Percentiles rank a stretch among this genome's conserved stretches.
Evolutionary conservation across 2,329 filamentous ascomycete species (phyloP).

Genomic region (Ceratocystiopsis minuta): DNA sequence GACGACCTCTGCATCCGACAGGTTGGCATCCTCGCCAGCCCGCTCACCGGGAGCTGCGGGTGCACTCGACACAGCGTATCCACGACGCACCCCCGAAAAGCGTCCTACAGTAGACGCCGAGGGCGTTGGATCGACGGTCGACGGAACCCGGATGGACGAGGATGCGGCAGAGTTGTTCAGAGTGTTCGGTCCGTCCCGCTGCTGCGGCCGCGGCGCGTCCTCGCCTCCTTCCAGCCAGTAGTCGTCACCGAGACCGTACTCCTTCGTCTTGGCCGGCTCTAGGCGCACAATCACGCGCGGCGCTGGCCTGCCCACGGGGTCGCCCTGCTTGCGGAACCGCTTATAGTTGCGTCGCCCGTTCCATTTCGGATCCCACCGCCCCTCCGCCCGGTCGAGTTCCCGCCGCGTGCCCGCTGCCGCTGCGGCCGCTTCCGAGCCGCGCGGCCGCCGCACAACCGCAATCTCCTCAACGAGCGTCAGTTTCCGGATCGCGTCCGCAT

Average conservation of each 20-base stretch:
- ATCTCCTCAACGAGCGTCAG: conserved; percentile 65
- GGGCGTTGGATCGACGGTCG: too few species aligned
- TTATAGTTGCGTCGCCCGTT: conserved; percentile 96
- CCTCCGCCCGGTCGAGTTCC: conserved; percentile 33
- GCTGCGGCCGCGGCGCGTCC: too few species aligned
- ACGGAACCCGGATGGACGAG: too few species aligned
- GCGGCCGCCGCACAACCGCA: conserved; percentile 31
- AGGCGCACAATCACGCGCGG: conserved; percentile 47
- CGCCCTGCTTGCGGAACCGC: conserved; percentile 51
- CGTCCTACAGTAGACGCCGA: too few species aligned
- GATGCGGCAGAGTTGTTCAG: too few species aligned
- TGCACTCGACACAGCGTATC: too few species aligned
- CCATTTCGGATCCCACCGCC: conserved; percentile 74
- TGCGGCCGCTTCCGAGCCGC: neutral
- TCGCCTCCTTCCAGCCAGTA: conserved; percentile 49
- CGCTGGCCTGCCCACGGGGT: conserved; percentile 22
- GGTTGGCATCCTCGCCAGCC: too few species aligned
- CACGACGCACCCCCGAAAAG: too few species aligned
- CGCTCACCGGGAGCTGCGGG: too few species aligned
- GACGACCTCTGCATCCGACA: neutral
- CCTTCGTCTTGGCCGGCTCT: conserved; percentile 52
- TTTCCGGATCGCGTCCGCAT: conserved; percentile 54
- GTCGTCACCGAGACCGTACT: conserved; percentile 55
- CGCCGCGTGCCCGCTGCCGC: conserved; percentile 12
- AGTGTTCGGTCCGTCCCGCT: too few species aligned